Conservation (phyloP, 352 stramenopile species). For the Phytopythium montanum region DNA sequence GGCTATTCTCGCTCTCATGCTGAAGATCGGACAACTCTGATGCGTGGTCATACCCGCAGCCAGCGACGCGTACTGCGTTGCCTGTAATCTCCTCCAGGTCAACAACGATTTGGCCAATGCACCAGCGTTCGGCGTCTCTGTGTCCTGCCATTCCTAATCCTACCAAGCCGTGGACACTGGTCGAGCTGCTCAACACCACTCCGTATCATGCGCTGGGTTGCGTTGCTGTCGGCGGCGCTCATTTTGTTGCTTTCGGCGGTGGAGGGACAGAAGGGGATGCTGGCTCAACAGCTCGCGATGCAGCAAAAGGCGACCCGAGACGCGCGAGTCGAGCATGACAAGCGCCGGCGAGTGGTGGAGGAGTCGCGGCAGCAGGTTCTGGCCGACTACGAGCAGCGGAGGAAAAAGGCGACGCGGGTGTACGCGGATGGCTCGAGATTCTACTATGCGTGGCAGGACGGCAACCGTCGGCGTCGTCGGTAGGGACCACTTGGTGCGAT, state of each 20-base stretch:
- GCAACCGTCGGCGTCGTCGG: background rate
- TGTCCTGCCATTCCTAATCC: background rate
- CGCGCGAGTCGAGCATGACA: background rate
- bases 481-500: background rate
- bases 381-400: background rate
- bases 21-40: background rate
- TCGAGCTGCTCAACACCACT: background rate
- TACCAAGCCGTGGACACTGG: background rate
- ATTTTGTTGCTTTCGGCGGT: background rate
- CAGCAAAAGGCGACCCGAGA: background rate
- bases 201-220: background rate
- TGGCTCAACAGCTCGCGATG: background rate
- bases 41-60: background rate
- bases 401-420: background rate
- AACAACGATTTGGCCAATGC: background rate
- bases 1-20: background rate
- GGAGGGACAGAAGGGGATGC: no score
- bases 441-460: background rate
- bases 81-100: background rate
- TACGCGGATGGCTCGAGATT: background rate
- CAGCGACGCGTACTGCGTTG: background rate
- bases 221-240: background rate
- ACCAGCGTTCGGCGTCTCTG: background rate
- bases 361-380: background rate
- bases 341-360: background rate